Conservation (phyloP, 2,329 filamentous ascomycete species). For the Parasarocladium wereldwijsianum region DNA sequence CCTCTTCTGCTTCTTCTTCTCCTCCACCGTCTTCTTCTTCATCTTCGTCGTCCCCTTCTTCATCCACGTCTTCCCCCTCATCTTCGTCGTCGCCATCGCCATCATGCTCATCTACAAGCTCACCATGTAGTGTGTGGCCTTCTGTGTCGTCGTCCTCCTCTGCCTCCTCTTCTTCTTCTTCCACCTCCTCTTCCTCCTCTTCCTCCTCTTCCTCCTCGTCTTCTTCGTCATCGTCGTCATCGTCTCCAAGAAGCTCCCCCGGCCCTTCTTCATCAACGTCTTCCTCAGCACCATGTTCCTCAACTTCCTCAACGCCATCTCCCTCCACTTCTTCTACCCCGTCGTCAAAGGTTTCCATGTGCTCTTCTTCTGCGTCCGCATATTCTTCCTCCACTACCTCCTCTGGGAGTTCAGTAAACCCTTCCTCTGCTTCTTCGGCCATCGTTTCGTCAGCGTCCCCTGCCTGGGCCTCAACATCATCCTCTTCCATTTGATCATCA, state of each 20-base stretch:
- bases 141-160: constrained; percentile 8
- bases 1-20: constrained; percentile 10
- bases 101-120: too few relatives aligned
- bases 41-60: constrained; percentile 20
- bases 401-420: too few relatives aligned
- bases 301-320: constrained; percentile 10
- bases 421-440: too few relatives aligned
- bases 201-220: constrained; percentile 21
- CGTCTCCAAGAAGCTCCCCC: constrained; percentile 6
- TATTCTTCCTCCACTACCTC: too few relatives aligned
- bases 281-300: too few relatives aligned
- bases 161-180: constrained; percentile 12
- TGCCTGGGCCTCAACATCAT: too few relatives aligned
- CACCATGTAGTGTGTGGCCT: too few relatives aligned
- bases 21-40: constrained; percentile 13
- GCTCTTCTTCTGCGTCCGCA: constrained; percentile 14
- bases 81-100: constrained; percentile 14
- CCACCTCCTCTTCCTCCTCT: constrained; percentile 19
- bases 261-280: too few relatives aligned
- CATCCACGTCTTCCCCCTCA: constrained; percentile 21
- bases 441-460: too few relatives aligned
- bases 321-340: constrained; percentile 7
- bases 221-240: constrained; percentile 15
- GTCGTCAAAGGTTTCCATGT: too few relatives aligned
- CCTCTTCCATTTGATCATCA: too few relatives aligned